A percentile compares a stretch with the other conserved stretches of the same genome.
These are phyloP conservation scores for Galium porrigens DNA, from an alignment of 305 asterid species.

Conservation along the genomic window DNA sequence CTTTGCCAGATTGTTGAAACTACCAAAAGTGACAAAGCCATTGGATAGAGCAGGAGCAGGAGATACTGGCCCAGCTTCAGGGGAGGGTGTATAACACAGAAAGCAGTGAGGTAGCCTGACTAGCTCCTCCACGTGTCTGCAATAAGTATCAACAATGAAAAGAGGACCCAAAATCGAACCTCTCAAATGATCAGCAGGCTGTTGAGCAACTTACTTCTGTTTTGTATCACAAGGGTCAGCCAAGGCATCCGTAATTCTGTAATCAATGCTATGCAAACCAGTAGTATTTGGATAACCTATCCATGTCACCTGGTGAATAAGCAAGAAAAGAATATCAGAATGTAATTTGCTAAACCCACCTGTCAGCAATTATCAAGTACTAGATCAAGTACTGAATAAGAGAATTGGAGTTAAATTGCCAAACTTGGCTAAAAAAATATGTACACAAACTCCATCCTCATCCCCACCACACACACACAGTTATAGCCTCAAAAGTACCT, in stretches of 20 bases:
- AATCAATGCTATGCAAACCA: slow-evolving; percentile 89
- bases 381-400: neutral
- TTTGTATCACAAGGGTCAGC: slow-evolving; percentile 75
- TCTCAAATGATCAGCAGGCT: slow-evolving; percentile 7
- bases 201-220: slow-evolving; percentile 43
- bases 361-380: neutral
- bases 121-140: slow-evolving; percentile 92
- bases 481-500: slow-evolving; percentile 35
- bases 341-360: neutral
- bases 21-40: slow-evolving; percentile 93
- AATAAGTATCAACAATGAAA: slow-evolving; percentile 21
- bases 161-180: slow-evolving; percentile 10
- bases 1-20: slow-evolving; percentile 99
- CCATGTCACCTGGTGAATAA: slow-evolving; percentile 75
- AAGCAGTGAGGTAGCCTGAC: slow-evolving; percentile 72
- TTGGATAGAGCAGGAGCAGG: slow-evolving; percentile 78
- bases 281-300: slow-evolving; percentile 98
- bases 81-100: slow-evolving; percentile 92
- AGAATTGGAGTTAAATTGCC: neutral
- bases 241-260: slow-evolving; percentile 76
- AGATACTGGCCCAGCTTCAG: slow-evolving; percentile 84
- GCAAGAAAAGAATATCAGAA: slow-evolving; percentile 14
- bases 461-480: neutral
- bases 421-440: neutral
- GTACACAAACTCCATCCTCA: neutral